Evolutionary conservation across 2,329 filamentous ascomycete genomes (phyloP).

Genomic region (Fusarium austroafricanum): DNA sequence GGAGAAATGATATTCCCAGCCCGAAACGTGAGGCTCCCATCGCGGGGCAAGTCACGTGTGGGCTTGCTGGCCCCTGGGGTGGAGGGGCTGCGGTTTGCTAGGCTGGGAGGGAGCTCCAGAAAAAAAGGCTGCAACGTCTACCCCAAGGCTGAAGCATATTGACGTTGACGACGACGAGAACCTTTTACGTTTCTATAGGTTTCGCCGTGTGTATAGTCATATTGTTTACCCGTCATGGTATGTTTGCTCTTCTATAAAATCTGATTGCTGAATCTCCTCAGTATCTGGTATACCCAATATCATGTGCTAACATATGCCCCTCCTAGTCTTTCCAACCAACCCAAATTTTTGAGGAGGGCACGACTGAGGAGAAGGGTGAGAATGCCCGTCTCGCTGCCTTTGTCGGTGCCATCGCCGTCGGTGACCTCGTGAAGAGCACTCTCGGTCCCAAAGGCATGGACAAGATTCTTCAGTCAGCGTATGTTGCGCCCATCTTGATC

Average conservation of each 20-base stretch:
- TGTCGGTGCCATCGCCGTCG: slow-evolving; percentile 96
- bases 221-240: slow-evolving; percentile 45
- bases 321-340: slow-evolving; percentile 81
- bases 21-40: slow-evolving; percentile 43
- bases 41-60: slow-evolving; percentile 58
- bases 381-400: slow-evolving; percentile 99
- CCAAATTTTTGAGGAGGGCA: slow-evolving; percentile 97
- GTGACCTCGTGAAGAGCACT: slow-evolving; percentile 97
- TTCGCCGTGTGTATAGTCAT: slow-evolving; percentile 39
- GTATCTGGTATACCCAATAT: neutral
- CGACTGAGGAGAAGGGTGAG: slow-evolving; percentile 97
- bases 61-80: slow-evolving; percentile 33
- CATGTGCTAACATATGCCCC: slow-evolving; percentile 46
- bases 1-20: slow-evolving; percentile 55
- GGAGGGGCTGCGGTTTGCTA: slow-evolving; percentile 44
- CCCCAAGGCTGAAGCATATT: slow-evolving; percentile 47
- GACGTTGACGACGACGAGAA: slow-evolving; percentile 43
- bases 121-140: slow-evolving; percentile 48
- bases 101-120: slow-evolving; percentile 46
- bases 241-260: slow-evolving; percentile 1
- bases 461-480: slow-evolving; percentile 97
- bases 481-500: slow-evolving; percentile 55
- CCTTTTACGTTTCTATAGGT: slow-evolving; percentile 37
- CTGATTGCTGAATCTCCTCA: neutral
- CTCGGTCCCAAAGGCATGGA: slow-evolving; percentile 99